These are phyloP conservation scores for Aspergillus ustus DNA, from an alignment of 2,329 filamentous ascomycete species.

Conservation along the genomic window DNA sequence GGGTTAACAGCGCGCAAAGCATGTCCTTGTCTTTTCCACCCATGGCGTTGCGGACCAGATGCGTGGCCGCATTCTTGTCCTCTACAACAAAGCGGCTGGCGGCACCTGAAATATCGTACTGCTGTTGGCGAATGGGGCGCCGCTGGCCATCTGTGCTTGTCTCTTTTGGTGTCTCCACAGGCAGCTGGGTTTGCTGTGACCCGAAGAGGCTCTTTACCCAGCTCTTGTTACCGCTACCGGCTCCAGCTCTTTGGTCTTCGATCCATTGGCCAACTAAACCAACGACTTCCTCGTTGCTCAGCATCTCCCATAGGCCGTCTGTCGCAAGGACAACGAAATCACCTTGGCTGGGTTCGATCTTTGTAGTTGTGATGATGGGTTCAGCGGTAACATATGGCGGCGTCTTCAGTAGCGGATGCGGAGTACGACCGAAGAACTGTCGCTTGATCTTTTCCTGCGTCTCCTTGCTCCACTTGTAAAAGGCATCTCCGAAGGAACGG, in stretches of 20 bases:
- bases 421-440: slow-evolving; percentile 84
- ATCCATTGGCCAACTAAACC: slow-evolving; percentile 97
- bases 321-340: slow-evolving; percentile 97
- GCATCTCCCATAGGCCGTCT: slow-evolving; percentile 98
- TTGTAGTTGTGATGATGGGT: slow-evolving; percentile 89
- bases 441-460: slow-evolving; percentile 80
- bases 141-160: slow-evolving; percentile 67
- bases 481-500: slow-evolving; percentile 92
- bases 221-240: slow-evolving; percentile 53
- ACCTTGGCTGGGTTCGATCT: slow-evolving; percentile 84
- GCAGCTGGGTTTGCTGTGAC: slow-evolving; percentile 63
- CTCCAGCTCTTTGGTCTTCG: slow-evolving; percentile 66
- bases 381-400: slow-evolving; percentile 98
- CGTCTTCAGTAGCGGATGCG: slow-evolving; percentile 78
- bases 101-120: slow-evolving; percentile 77
- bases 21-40: slow-evolving; percentile 93
- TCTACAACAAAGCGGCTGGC: slow-evolving; percentile 87
- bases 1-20: slow-evolving; percentile 85
- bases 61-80: slow-evolving; percentile 95
- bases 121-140: slow-evolving; percentile 82
- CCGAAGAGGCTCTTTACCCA: slow-evolving; percentile 75
- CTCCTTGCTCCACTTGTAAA: slow-evolving; percentile 93
- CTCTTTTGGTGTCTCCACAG: slow-evolving; percentile 69
- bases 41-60: slow-evolving; percentile 91
- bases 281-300: slow-evolving; percentile 97